These are phyloP conservation scores for Axilococcus clingmanii DNA, from an alignment of 139 green algal genomes.

Conservation along the genomic window DNA sequence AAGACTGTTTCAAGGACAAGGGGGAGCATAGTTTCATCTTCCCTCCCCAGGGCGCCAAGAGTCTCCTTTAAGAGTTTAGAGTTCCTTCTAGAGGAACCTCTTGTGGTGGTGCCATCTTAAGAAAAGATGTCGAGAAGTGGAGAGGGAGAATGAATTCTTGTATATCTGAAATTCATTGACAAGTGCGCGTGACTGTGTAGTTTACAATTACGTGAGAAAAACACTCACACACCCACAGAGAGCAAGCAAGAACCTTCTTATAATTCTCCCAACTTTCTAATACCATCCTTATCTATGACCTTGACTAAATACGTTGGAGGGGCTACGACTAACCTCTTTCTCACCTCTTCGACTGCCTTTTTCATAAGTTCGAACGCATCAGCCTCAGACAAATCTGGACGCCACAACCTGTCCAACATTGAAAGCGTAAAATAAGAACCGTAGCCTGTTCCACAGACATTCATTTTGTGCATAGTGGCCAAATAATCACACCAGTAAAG, in stretches of 20 bases:
- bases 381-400: constrained; percentile 67
- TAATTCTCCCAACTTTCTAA: constrained; percentile 31
- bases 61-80: too few species aligned
- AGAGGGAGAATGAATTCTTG: too few species aligned
- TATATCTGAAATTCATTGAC: too few species aligned
- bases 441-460: constrained; percentile 94
- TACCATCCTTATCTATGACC: constrained; percentile 85
- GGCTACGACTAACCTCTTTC: constrained; percentile 74
- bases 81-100: too few species aligned
- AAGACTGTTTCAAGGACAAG: too few species aligned
- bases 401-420: constrained; percentile 94
- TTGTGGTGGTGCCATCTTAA: too few species aligned
- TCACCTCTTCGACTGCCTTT: constrained; percentile 68
- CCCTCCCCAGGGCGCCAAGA: too few species aligned
- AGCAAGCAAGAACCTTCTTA: constrained; percentile 13
- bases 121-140: too few species aligned
- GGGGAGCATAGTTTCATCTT: too few species aligned
- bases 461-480: constrained; percentile 92
- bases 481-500: constrained; percentile 99
- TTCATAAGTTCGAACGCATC: constrained; percentile 88
- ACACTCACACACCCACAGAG: too few species aligned
- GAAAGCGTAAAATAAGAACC: constrained; percentile 90
- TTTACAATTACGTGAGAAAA: too few species aligned
- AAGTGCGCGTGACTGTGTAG: too few species aligned
- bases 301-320: constrained; percentile 89